phyloP scores from a whole-genome alignment of 163 green algal species.

The Chlamydomonas reinhardtii region DNA sequence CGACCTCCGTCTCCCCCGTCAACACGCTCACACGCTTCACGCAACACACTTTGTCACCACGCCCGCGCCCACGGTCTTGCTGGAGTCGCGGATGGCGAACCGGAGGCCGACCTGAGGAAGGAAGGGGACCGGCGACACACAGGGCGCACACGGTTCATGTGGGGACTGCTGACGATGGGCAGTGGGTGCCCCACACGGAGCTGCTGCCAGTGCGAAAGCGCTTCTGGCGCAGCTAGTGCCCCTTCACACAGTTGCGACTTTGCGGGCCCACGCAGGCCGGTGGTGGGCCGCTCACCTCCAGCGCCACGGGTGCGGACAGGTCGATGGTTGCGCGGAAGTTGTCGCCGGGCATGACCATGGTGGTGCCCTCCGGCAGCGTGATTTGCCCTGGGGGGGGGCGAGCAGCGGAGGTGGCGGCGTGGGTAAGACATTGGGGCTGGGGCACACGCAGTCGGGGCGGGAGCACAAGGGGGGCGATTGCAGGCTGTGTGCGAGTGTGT shows the following conservation, averaged over 20 bases:
- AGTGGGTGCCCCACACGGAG: too few relatives aligned
- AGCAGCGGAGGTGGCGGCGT: background rate
- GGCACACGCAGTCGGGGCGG: too few relatives aligned
- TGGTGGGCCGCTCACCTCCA: slow-evolving; percentile 78
- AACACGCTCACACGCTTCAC: background rate
- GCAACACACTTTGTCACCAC: slow-evolving; percentile 84
- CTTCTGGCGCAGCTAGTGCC: too few relatives aligned
- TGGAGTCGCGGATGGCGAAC: slow-evolving; percentile 97
- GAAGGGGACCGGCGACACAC: background rate
- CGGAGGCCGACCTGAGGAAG: slow-evolving; percentile 76
- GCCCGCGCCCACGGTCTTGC: slow-evolving; percentile 95
- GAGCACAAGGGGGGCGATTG: too few relatives aligned
- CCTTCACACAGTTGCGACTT: too few relatives aligned
- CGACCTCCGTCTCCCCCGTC: too few relatives aligned
- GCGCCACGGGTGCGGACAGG: slow-evolving; percentile 89
- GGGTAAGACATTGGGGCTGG: too few relatives aligned
- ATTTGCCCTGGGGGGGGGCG: slow-evolving; percentile 77
- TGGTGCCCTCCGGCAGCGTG: slow-evolving; percentile 76
- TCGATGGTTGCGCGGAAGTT: slow-evolving; percentile 94
- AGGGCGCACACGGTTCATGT: too few relatives aligned
- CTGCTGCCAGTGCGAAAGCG: too few relatives aligned
- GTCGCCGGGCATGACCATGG: slow-evolving; percentile 99
- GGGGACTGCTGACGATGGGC: too few relatives aligned
- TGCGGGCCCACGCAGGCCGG: too few relatives aligned
- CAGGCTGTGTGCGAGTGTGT: too few relatives aligned